Base-by-base conservation (phyloP, 2,329 filamentous ascomycete species). In the Pseudogymnoascus sp. region DNA sequence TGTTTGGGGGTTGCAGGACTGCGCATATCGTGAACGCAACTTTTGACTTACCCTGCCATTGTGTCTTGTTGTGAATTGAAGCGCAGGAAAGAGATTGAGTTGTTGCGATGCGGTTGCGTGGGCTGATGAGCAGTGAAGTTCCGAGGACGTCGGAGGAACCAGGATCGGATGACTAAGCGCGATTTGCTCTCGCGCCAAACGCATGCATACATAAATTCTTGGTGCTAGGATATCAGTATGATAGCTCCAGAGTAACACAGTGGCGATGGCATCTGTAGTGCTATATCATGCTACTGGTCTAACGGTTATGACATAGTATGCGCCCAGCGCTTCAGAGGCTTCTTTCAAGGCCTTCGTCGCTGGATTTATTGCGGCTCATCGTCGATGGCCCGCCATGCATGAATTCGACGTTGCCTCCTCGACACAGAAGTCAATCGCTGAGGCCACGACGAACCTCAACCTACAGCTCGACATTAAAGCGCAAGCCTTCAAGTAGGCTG, bases 11-110 rank as follows among this genome's bases (percentile, higher is more conserved):
- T 7, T 15, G 35, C 12, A 22, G n/a, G 22, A 7, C 15, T 25
- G 36, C 41, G 38, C 35, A 15, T 6, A 50, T 12, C 41, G 43
- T 28, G 30, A 25, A 11, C 37, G 60, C 14, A 30, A 60, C 50
- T 62, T 62, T 59, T 57, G 4, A 65, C 68, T 60, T 67, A 71
- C 70, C 70, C 70, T 68, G 70, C 67, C 68, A 70, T 70, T 70
- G 63, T 68, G 66, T 61, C 35, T 66, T 64, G 50, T 62, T 65
- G 47, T 57, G 58, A 43, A 33, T 63, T 50, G 43, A 60, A 9
- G 50, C 53, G 41, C 20, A 57, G 41, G 33, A 61, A 33, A 53
- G 47, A 28, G 59, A 37, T 62, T 50, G 33, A 60, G 28, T 62
- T 59, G 61, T 58, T 59, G 62, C 37, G 35, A 58, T 58, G 57